phyloP scores from a whole-genome alignment of 176 grass and related monocot genomes.

The Poa pratensis region DNA sequence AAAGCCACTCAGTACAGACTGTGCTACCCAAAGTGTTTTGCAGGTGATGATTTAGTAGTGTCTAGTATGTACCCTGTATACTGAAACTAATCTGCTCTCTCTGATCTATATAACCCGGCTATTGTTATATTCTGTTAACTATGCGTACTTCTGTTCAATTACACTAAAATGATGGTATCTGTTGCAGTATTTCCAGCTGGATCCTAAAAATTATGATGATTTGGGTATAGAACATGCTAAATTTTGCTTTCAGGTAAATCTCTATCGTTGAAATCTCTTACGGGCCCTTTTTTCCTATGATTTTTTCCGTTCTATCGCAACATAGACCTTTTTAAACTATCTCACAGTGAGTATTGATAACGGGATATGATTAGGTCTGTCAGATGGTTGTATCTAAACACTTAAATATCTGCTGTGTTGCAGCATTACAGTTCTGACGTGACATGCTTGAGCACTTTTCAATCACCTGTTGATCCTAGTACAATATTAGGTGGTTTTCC shows the following conservation, averaged over 20 bases:
- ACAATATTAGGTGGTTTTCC: slow-evolving; percentile 87
- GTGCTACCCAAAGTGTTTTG: slow-evolving; percentile 97
- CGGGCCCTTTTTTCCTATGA: not conserved
- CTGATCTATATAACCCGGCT: slow-evolving; percentile 34
- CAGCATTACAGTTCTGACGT: slow-evolving; percentile 96
- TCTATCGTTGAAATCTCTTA: slow-evolving; percentile 31
- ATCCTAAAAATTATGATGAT: slow-evolving; percentile 76
- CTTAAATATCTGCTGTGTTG: slow-evolving; percentile 46
- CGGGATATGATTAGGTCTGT: slow-evolving; percentile 22
- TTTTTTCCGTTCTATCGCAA: slow-evolving; percentile 19
- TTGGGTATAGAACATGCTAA: slow-evolving; percentile 73
- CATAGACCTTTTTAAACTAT: slow-evolving; percentile 9
- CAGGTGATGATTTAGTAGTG: slow-evolving; percentile 64
- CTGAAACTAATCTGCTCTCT: slow-evolving; percentile 36
- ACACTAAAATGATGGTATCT: slow-evolving; percentile 31
- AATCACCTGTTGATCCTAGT: slow-evolving; percentile 88
- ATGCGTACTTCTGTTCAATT: not conserved
- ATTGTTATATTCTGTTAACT: slow-evolving; percentile 26
- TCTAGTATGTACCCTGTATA: slow-evolving; percentile 28
- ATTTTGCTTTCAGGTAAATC: slow-evolving; percentile 91
- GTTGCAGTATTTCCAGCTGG: slow-evolving; percentile 96
- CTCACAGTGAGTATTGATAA: not conserved
- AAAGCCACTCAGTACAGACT: slow-evolving; percentile 84
- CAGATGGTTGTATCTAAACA: slow-evolving; percentile 30
- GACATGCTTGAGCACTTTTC: slow-evolving; percentile 86